Conservation (phyloP, 2,329 filamentous ascomycete species). For the Cladophialophora yegresii region DNA sequence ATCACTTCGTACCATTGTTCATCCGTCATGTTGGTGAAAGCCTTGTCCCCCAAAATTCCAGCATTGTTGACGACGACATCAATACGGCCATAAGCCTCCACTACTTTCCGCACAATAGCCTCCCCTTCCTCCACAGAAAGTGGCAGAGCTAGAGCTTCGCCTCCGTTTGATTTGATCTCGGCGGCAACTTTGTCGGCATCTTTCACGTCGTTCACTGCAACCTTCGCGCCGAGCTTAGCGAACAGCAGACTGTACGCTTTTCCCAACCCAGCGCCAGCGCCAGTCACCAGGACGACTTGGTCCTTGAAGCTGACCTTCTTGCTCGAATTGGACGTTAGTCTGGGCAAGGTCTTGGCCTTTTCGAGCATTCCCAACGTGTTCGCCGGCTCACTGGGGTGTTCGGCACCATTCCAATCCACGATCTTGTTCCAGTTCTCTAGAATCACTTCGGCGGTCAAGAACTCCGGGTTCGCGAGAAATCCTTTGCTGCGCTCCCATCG, state of each 20-base stretch:
- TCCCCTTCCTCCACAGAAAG: constrained; percentile 92
- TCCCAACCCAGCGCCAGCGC: constrained; percentile 82
- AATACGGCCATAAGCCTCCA: constrained; percentile 87
- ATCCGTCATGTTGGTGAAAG: constrained; percentile 96
- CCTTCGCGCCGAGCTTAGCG: constrained; percentile 74
- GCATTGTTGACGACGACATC: constrained; percentile 98
- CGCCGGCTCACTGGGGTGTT: constrained; percentile 78
- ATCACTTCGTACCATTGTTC: constrained; percentile 87
- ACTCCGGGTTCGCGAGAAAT: constrained; percentile 83
- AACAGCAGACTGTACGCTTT: constrained; percentile 86
- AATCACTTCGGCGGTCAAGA: constrained; percentile 82
- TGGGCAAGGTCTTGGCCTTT: constrained; percentile 73
- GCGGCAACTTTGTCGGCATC: constrained; percentile 86
- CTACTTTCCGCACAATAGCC: constrained; percentile 81
- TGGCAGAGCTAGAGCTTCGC: constrained; percentile 87
- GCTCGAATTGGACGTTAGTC: constrained; percentile 67
- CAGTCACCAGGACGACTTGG: constrained; percentile 82
- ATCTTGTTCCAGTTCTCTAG: constrained; percentile 86
- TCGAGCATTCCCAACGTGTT: constrained; percentile 85
- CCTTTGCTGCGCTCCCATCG: constrained; percentile 92
- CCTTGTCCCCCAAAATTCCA: constrained; percentile 95
- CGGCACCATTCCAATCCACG: constrained; percentile 79
- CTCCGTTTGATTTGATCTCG: constrained; percentile 86
- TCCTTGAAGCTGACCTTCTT: constrained; percentile 77
- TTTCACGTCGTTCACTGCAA: constrained; percentile 91